Evolutionary conservation across 2,329 filamentous ascomycete species (phyloP), one percentile per base, ranked within the genome.

Genomic region (Trichoderma afroharzianum): DNA sequence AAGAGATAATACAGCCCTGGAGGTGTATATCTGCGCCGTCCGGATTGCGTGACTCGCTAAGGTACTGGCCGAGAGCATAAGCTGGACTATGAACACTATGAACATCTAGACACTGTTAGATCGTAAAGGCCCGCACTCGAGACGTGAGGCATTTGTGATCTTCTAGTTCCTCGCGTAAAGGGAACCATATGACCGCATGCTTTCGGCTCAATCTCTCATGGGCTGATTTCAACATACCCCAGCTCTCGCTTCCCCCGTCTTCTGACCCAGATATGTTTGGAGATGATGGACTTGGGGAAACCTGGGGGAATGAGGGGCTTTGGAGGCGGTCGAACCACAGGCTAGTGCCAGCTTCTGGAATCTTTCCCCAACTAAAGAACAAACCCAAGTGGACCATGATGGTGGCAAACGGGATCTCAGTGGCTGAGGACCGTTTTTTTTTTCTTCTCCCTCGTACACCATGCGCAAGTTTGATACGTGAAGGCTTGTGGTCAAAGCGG

Each of bases 301-400:
- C 39, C 57, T 53, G 67, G 55, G 43, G 57, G 57, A 62, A 26
- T 33, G 63, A 57, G 30, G 63, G 63, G 63, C 50, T 33, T 62
- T 53, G 39, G 67, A 53, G 57, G 58, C 67, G 57, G 57, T 53
- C 36, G 33, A 33, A 69, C 43, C 57, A 50, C n/a, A 11, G 21
- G 6, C 30, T 50, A 68, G 55, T 47, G 57, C 36, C 18, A 62
- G 57, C 36, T 69, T 69, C 67, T 69, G 57, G 67, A 69, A 69
- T 61, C 39, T 53, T 62, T 53, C 57, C 21, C 57, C 57, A 50
- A 62, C 39, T 12, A 50, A 62, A 36, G 26, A 43, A 36, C 57
- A 6, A 6, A 15, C 28, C 64, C 53, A 59, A 53, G 67, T 69
- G 67, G 57, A 69, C 50, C 67, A 32, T 36, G n/a, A 53, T 33